Evolutionary conservation across 805 yeast genomes (phyloP).

Genomic region (Nakazawaea siamensis): DNA sequence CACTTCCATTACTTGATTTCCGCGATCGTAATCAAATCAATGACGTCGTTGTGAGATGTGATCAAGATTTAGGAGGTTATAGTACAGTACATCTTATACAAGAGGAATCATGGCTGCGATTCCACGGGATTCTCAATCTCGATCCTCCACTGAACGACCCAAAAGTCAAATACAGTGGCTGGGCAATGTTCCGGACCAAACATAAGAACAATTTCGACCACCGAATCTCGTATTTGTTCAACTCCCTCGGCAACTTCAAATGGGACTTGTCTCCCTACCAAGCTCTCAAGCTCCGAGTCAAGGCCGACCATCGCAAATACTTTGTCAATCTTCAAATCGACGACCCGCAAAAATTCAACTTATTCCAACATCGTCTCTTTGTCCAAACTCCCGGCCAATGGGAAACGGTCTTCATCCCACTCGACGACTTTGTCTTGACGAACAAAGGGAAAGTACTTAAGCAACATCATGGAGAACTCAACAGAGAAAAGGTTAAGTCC

Average conservation of each 20-base stretch:
- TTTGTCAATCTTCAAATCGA: constrained; percentile 78
- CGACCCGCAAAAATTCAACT: constrained; percentile 67
- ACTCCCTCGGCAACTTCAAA: constrained; percentile 30
- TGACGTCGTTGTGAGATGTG: constrained; percentile 54
- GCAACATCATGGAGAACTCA: constrained; percentile 49
- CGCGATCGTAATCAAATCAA: constrained; percentile 34
- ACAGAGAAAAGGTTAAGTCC: constrained; percentile 57
- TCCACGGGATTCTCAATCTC: constrained; percentile 62
- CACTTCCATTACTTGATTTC: constrained; percentile 48
- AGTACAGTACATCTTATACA: constrained; percentile 41
- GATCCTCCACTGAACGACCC: constrained; percentile 59
- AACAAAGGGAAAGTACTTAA: constrained; percentile 59
- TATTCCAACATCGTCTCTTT: constrained; percentile 76
- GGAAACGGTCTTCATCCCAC: constrained; percentile 77
- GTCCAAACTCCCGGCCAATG: constrained; percentile 65
- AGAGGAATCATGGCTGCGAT: constrained; percentile 40
- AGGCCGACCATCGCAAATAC: constrained; percentile 66
- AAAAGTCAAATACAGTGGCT: constrained; percentile 55
- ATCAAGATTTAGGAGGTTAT: constrained; percentile 72
- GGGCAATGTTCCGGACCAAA: constrained; percentile 78
- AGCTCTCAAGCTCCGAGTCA: constrained; percentile 61
- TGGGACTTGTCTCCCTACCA: constrained; percentile 68
- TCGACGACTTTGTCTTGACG: constrained; percentile 74
- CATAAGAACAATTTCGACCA: constrained; percentile 46
- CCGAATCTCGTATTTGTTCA: constrained; percentile 28